Base-by-base conservation (phyloP, 2,329 filamentous ascomycete species). In the Canariomyces notabilis region DNA sequence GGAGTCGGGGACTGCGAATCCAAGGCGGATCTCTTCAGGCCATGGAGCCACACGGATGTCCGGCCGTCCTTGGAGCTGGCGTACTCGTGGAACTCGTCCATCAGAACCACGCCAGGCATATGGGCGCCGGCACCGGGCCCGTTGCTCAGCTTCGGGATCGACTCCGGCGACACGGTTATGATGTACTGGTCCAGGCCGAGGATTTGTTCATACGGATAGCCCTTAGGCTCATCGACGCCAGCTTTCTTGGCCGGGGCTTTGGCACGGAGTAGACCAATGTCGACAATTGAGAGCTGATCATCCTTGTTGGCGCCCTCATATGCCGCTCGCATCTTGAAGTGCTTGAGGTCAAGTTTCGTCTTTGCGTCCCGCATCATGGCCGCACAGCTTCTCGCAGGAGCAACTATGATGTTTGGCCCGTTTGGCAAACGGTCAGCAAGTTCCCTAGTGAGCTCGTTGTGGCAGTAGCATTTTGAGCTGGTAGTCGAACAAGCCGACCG, bases 21-120 rank as follows among this genome's bases (percentile, higher is more conserved):
- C 6, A 44, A 37, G 18, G 44, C 39, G 31, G 38, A 39, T 33
- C 18, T 40, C 46, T 51, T 53, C n/a, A 57, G 38, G n/a, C 44
- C 36, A 36, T 52, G 37, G 7, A 58, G 50, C 54, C 56, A 58
- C 9, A 34, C 26, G 5, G 49, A 18, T 1, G 36, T 38, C 6
- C 21, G 26, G 33, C 26, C 47, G 12, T 42, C 37, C 2, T 43
- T 26, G 12, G 12, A 20, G n/a, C 33, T 20, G 15, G 22, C 35
- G 14, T 57, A 56, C 46, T 58, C 52, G 51, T 58, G 54, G 44
- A 55, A 58, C 50, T 58, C 56, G 37, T 58, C 56, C 32, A 57
- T 42, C 37, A 58, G 35, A 6, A 58, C 33, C 20, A 54, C 37
- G 7, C 52, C 52, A 2, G 56, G 54, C 16, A 54, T 2, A 14